phyloP scores from a whole-genome alignment of 2,329 filamentous ascomycete species.

The Exutisphaerella laricina region DNA sequence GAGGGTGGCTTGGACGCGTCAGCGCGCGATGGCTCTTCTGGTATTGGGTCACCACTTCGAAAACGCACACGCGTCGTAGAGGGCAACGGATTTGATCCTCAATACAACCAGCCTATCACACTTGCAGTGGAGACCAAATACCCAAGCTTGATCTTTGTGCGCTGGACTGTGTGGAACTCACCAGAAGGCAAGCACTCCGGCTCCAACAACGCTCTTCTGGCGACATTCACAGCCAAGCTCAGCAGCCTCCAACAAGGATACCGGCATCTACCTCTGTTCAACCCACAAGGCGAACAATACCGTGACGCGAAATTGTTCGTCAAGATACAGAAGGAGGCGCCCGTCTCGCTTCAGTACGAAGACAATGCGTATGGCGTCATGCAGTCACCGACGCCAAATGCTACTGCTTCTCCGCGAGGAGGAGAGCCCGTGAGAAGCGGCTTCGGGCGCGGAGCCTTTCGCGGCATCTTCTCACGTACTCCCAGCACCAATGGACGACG shows the following conservation, averaged over 20 bases:
- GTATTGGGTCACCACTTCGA: constrained; percentile 66
- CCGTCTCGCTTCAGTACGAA: constrained; percentile 27
- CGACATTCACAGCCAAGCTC: constrained; percentile 89
- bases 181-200: constrained; percentile 65
- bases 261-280: constrained; percentile 82
- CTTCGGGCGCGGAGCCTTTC: constrained; percentile 5
- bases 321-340: constrained; percentile 62
- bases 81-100: constrained; percentile 90
- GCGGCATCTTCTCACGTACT: constrained; percentile 40
- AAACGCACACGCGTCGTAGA: constrained; percentile 73
- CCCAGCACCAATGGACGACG: constrained; percentile 37
- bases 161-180: constrained; percentile 86
- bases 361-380: constrained; percentile 24
- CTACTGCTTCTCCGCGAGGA: constrained; percentile 27
- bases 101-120: constrained; percentile 73
- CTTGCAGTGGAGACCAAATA: constrained; percentile 89
- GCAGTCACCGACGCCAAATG: constrained; percentile 13
- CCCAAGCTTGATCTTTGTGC: constrained; percentile 86
- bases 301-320: constrained; percentile 94
- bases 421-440: neutral
- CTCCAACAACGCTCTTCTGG: constrained; percentile 59
- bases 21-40: constrained; percentile 58
- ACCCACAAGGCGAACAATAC: constrained; percentile 85
- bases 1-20: constrained; percentile 62
- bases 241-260: constrained; percentile 85